Percentiles rank a stretch among this genome's conserved stretches.
Conservation (phyloP, 768 basidiomycete genomes). For the Suillus weaverae region DNA sequence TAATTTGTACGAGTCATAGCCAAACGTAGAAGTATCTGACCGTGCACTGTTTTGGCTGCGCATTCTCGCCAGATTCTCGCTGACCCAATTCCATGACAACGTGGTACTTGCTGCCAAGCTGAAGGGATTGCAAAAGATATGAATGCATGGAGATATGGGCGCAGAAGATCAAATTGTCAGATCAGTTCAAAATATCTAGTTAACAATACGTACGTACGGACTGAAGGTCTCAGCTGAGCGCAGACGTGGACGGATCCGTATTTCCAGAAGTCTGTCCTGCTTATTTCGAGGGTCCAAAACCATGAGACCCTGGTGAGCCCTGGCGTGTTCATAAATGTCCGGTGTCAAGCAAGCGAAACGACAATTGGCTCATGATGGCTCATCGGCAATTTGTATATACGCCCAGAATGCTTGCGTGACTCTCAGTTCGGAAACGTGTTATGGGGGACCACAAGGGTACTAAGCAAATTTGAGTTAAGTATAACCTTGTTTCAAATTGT, state of each 20-base stretch:
- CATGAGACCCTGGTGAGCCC: background rate
- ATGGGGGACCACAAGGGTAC: background rate
- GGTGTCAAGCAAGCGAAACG: background rate
- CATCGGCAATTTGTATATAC: background rate
- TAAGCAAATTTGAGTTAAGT: background rate
- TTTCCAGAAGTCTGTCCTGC: background rate
- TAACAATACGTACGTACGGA: background rate
- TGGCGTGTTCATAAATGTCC: slow-evolving; percentile 1
- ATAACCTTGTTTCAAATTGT: slow-evolving; percentile 5
- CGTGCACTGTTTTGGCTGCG: background rate
- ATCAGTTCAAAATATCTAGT: background rate
- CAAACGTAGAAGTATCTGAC: background rate
- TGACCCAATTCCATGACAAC: slow-evolving; percentile 16
- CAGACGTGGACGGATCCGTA: background rate
- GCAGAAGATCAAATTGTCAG: background rate
- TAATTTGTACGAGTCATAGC: background rate
- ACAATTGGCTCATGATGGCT: background rate
- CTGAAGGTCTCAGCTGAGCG: background rate
- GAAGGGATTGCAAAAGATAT: background rate
- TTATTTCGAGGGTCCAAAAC: background rate
- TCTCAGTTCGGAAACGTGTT: background rate
- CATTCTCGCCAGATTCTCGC: background rate
- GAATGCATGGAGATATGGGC: background rate
- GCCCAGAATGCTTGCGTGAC: background rate
- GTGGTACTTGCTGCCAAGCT: slow-evolving; percentile 11